Evolutionary conservation across 257 asterid species (phyloP).

Genomic region (Eustoma russellianum): DNA sequence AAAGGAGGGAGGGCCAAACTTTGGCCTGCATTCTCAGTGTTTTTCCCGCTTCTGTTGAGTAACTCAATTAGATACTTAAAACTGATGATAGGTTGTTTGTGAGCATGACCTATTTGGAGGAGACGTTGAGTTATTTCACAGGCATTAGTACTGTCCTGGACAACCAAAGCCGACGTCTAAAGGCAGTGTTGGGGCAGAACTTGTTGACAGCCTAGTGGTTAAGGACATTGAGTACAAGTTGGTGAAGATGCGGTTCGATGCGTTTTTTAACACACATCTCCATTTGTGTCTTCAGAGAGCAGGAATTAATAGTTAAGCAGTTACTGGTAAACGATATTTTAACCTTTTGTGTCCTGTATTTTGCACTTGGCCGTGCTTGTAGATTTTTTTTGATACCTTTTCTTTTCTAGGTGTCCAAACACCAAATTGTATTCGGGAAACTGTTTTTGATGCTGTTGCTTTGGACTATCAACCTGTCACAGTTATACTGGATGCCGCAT

Average conservation of each 20-base stretch:
- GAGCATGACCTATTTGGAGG: slow-evolving; percentile 86
- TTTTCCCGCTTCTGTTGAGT: neutral
- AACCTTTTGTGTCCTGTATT: neutral
- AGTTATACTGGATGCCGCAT: slow-evolving; percentile 70
- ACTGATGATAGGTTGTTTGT: slow-evolving; percentile 57
- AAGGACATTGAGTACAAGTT: slow-evolving; percentile 75
- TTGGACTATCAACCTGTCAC: slow-evolving; percentile 58
- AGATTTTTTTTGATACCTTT: neutral
- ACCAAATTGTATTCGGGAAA: slow-evolving; percentile 82
- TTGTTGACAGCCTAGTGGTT: slow-evolving; percentile 66
- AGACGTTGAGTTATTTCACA: slow-evolving; percentile 69
- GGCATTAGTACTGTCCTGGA: slow-evolving; percentile 45
- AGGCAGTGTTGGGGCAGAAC: slow-evolving; percentile 74
- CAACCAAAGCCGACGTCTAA: slow-evolving; percentile 63
- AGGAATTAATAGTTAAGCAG: slow-evolving; percentile 40
- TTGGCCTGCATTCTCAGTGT: too few species aligned
- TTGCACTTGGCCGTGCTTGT: neutral
- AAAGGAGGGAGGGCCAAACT: too few species aligned
- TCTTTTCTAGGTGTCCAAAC: slow-evolving; percentile 70
- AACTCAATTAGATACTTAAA: neutral
- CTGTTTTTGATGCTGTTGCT: slow-evolving; percentile 83
- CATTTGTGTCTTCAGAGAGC: slow-evolving; percentile 63
- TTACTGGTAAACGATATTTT: slow-evolving; percentile 40
- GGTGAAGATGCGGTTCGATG: slow-evolving; percentile 86
- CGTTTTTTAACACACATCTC: slow-evolving; percentile 79